Evolutionary conservation across 257 asterid species (phyloP), one percentile per base, ranked within the genome.

Genomic region (Mentha longifolia): DNA sequence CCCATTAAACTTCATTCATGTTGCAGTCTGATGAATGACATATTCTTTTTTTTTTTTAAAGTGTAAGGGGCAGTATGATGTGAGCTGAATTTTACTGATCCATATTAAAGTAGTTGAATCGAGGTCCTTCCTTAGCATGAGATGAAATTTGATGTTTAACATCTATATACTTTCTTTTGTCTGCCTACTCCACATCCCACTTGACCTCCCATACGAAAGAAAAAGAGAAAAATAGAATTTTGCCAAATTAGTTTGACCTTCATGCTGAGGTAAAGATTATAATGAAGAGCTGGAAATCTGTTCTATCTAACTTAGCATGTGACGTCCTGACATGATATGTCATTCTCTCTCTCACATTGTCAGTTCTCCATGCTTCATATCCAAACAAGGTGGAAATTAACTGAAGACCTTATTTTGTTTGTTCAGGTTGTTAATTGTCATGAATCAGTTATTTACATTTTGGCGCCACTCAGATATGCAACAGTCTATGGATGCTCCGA

Each of bases 401-500:
- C 71, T 41, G 59, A 37, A 47, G 54, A 70, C 14, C 72, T 75
- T 60, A 17, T 75, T 63, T 78, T 68, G 35, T 68, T 75, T 74
- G 22, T 74, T 66, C 85, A 93, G 97, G 95, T 93, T 65, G 81
- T 91, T 63, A 93, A 93, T 85, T 93, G 98, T 83, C 98, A 93
- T 45, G 98, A 93, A 80, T 93, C 98, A 3, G 97, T 86, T 25
- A 91, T 93, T 77, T 93, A 93, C 82, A 82, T 93, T 68, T 78
- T 93, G 81, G 97, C 98, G 57, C 97, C 98, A 70, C 77, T 93
- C 78, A 83, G 61, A 80, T 93, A 89, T 85, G 96, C 92, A 30
- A 89, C 94, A 43, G 85, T 91, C 58, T 93, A 93, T 77, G 98
- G 97, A 79, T 93, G 98, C 85, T 93, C 98, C 70, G 98, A 93